Evolutionary conservation across 768 basidiomycete genomes (phyloP), one percentile per base, ranked within the genome.

Genomic region (Cubamyces sp.): DNA sequence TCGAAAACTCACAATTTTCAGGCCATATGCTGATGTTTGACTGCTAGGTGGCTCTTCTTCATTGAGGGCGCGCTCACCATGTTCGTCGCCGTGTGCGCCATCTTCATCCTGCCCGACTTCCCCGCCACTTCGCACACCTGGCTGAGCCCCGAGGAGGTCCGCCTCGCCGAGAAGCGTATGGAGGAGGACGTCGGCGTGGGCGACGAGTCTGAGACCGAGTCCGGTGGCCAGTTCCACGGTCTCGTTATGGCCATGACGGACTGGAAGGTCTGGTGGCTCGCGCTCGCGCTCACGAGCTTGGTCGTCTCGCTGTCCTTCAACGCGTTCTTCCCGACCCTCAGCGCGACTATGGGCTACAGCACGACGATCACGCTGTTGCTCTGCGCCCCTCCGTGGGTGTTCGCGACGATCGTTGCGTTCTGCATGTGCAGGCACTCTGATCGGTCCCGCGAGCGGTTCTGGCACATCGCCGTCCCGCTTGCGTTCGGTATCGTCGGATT

Each of bases 191-290:
- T 77, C 28, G 84, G 84, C 34, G 77, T 83, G 16, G 77, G 79
- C 12, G 84, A 86, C 57, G 76, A 82, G 46, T 76, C 75, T 30
- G 77, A 82, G 62, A 78, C 75, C 9, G 79, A 81, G 52, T 54
- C 21, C 49, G 66, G 74, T 11, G 76, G 73, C 5, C 75, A 75
- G 16, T 23, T 71, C 15, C 72, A 74, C 23, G 90, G 89, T 9
- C 70, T 92, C 3, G 64, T 73, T 9, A 69, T 87, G 64, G 89
- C 92, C 12, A 43, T 91, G 58, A 78, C 78, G 19, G 93, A 95
- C 69, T 86, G 87, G 88, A 90, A 87, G 72, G 90, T 95, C 41
- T 94, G 92, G 88, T 90, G 84, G 83, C 79, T 96, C 46, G 80
- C 88, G 19, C 57, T 91, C 28, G 80, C 87, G 3, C 72, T 91